Percentiles rank a stretch among this genome's conserved stretches.
phyloP scores from a whole-genome alignment of 129 eudicot genomes.

The Centaurea solstitialis region DNA sequence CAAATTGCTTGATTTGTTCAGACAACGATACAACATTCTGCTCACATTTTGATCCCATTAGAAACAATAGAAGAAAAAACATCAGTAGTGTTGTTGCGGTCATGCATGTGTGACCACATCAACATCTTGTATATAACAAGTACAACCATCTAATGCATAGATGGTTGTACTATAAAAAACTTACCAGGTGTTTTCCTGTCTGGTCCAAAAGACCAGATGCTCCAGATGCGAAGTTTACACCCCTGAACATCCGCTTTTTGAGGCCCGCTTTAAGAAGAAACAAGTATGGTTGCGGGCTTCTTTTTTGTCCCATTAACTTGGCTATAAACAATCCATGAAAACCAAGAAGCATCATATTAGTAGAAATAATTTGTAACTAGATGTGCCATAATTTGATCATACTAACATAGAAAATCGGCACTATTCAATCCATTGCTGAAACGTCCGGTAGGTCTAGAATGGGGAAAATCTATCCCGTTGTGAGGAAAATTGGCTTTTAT shows the following conservation, averaged over 20 bases:
- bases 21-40: constrained; percentile 57
- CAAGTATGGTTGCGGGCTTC: constrained; percentile 54
- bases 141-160: background rate
- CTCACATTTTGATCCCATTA: background rate
- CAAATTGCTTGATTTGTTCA: constrained; percentile 61
- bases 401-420: constrained; percentile 68
- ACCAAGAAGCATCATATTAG: background rate
- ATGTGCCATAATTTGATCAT: background rate
- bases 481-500: constrained; percentile 51
- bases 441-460: constrained; percentile 56
- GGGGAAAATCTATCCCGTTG: constrained; percentile 65
- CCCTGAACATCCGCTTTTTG: constrained; percentile 28
- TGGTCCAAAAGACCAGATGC: constrained; percentile 50
- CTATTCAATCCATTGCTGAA: constrained; percentile 78
- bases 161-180: background rate
- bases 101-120: background rate
- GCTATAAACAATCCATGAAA: constrained; percentile 28
- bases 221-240: constrained; percentile 55
- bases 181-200: constrained; percentile 27
- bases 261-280: constrained; percentile 23
- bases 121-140: background rate
- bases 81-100: background rate
- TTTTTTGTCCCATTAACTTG: constrained; percentile 38
- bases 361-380: background rate
- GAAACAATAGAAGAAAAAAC: background rate